phyloP scores from a whole-genome alignment of 2,329 filamentous ascomycete species.

The Calonectria ilicicola region DNA sequence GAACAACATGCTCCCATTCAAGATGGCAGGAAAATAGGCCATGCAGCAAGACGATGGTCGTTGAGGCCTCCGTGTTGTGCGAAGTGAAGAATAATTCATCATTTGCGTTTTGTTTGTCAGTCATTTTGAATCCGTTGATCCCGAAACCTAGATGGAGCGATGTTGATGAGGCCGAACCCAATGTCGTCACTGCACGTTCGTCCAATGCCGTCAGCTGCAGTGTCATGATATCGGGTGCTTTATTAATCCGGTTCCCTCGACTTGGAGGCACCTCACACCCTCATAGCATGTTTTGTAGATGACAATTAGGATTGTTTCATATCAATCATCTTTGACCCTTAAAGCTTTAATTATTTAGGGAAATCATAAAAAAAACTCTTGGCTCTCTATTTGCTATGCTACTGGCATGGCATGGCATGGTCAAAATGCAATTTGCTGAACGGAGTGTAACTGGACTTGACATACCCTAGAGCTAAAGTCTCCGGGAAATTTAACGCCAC shows the following conservation, averaged over 20 bases:
- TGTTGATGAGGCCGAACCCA: background rate
- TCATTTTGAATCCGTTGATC: background rate
- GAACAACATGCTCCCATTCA: conserved; percentile 18
- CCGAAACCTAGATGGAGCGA: background rate
- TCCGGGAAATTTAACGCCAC: background rate
- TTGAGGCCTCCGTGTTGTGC: background rate
- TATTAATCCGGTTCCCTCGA: background rate
- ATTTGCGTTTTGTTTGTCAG: background rate
- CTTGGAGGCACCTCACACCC: background rate
- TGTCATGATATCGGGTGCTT: background rate
- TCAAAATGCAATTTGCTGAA: too few species aligned
- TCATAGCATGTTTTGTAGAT: background rate
- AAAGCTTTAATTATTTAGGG: too few species aligned
- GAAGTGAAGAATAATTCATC: background rate
- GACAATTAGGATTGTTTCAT: background rate
- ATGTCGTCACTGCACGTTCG: background rate
- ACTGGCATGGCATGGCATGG: too few species aligned
- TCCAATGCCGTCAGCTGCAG: background rate
- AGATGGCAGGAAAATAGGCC: conserved; percentile 17
- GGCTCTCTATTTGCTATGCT: background rate
- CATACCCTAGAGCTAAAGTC: background rate
- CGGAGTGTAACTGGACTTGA: too few species aligned
- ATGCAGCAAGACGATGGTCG: conserved; percentile 13
- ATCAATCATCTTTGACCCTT: too few species aligned
- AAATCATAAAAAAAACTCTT: background rate